phyloP scores from a whole-genome alignment of 2,329 filamentous ascomycete species.

The Sporothrix euskadiensis region DNA sequence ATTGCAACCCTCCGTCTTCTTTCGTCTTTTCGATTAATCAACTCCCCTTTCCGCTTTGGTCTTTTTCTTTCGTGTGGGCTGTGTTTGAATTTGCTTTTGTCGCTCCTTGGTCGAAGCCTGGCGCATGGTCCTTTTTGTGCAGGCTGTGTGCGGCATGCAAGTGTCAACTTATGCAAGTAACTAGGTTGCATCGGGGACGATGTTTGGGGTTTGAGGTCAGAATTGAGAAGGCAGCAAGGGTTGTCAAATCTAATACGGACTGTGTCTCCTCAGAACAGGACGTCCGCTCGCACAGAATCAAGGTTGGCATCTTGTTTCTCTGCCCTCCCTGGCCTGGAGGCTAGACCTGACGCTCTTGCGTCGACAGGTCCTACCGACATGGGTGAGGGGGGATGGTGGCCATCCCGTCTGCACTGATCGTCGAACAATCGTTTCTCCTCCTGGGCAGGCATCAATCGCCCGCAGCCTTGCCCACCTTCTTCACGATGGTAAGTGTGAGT shows the following conservation, averaged over 20 bases:
- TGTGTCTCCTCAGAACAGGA: neutral
- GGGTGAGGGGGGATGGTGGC: neutral
- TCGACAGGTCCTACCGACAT: neutral
- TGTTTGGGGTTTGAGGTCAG: neutral
- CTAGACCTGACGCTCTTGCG: neutral
- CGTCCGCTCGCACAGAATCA: neutral
- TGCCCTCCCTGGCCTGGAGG: neutral
- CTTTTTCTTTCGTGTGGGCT: neutral
- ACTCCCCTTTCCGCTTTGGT: neutral
- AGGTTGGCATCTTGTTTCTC: neutral
- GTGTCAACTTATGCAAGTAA: conserved; percentile 21
- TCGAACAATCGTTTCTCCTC: neutral
- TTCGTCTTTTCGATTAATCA: neutral
- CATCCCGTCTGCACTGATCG: conserved; percentile 2
- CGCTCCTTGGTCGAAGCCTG: neutral
- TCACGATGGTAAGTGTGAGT: neutral
- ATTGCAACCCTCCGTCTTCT: neutral
- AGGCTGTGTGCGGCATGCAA: conserved; percentile 7
- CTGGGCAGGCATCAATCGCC: neutral
- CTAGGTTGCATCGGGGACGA: conserved; percentile 17
- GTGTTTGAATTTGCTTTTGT: neutral
- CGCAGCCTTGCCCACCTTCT: neutral
- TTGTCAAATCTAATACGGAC: neutral
- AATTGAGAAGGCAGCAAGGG: neutral
- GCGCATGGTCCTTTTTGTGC: neutral